Evolutionary conservation across 345 rosid species (phyloP), one percentile per base, ranked within the genome.

Genomic region (Garcia nutans): DNA sequence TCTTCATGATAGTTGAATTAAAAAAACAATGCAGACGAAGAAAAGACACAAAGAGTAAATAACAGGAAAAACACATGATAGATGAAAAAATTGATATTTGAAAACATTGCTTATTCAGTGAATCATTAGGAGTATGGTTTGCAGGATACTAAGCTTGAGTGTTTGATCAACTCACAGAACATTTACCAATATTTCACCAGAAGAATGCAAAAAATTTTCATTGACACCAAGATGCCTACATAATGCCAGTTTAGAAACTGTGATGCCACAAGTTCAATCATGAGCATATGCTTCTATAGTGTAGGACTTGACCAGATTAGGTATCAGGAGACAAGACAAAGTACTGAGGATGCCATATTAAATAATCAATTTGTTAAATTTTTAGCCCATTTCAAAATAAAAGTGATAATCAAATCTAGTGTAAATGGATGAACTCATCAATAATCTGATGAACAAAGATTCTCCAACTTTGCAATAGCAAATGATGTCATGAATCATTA

Each of bases 401-500:
- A 55, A 70, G 73, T n/a, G 16, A 54, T 1, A 6, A 22, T 20
- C 16, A 37, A 52, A 52, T 15, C 15, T 22, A 22, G 23, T 37
- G 58, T 13, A 10, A 15, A 59, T 52, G 42, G 17, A 74, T 33
- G 24, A n/a, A 47, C 22, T 33, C 31, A 50, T 47, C 62, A 54
- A 33, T 31, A n/a, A 73, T 63, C 59, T 28, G 63, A n/a, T 33
- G 37, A 72, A 56, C 16, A n/a, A n/a, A n/a, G 66, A 59, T 59
- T 23, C 47, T 41, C 37, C 64, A 15, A 58, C 55, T 44, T 17
- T 11, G 13, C 52, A 56, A 33, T 10, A 57, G 22, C 37, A 33
- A 33, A 15, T 50, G 50, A 68, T 55, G 17, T 19, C 4, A 62
- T 33, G 37, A 45, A 45, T 33, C 50, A 65, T 65, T 24, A 66